Percentiles rank a stretch among this genome's conserved stretches.
These are phyloP conservation scores for Trichoderma simmonsii DNA, from an alignment of 2,329 filamentous ascomycete genomes.

Conservation along the genomic window DNA sequence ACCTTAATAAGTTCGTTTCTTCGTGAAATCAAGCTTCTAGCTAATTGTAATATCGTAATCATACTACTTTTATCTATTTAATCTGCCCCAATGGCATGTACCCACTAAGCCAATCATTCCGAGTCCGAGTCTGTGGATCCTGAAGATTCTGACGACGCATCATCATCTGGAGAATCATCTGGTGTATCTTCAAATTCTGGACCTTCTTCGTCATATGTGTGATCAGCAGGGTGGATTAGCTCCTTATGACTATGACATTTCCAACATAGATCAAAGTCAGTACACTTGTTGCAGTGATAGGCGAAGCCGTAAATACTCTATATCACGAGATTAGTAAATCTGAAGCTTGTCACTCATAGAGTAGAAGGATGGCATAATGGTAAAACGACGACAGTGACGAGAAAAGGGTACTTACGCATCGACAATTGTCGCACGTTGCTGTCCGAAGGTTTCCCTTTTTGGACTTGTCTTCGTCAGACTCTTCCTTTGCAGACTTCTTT, in stretches of 20 bases:
- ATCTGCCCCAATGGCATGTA: neutral
- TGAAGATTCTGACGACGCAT: conserved; percentile 14
- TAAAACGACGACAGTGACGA: neutral
- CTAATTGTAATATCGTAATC: neutral
- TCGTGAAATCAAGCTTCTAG: neutral
- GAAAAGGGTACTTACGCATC: conserved; percentile 4
- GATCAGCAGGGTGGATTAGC: neutral
- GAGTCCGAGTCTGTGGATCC: conserved; percentile 19
- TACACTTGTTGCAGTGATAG: conserved; percentile 10
- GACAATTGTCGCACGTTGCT: conserved; percentile 14
- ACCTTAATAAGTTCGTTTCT: neutral
- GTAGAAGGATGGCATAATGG: neutral
- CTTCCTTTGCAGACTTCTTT: neutral
- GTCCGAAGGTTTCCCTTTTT: neutral
- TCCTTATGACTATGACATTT: conserved; percentile 11
- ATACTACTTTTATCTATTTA: neutral
- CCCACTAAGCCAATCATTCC: neutral
- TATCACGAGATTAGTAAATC: neutral
- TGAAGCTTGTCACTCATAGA: neutral
- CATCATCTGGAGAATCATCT: conserved; percentile 3
- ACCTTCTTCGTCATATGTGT: conserved; percentile 6
- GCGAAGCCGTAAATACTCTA: conserved; percentile 14
- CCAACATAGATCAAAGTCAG: conserved; percentile 16
- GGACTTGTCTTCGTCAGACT: conserved; percentile 8
- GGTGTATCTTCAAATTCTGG: conserved; percentile 11